phyloP scores from a whole-genome alignment of 495 filamentous ascomycete species.

The Amorphotheca resinae region DNA sequence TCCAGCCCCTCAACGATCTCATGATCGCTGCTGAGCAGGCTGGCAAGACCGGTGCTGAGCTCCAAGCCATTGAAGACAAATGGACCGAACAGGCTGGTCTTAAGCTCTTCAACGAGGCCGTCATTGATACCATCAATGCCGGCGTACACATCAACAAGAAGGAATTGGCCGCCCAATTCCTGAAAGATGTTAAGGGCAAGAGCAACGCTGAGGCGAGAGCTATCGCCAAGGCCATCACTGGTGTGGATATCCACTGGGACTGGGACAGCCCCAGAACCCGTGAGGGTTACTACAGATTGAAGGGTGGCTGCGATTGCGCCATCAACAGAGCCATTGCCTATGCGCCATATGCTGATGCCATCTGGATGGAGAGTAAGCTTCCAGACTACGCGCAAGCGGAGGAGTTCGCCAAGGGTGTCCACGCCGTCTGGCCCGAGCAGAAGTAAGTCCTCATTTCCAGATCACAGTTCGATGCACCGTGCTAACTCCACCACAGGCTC shows the following conservation, averaged over 20 bases:
- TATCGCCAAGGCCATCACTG: slow-evolving; percentile 71
- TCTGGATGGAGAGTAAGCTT: slow-evolving; percentile 99
- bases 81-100: slow-evolving; percentile 77
- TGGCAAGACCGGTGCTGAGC: slow-evolving; percentile 67
- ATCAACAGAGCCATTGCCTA: slow-evolving; percentile 87
- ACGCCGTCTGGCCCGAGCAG: slow-evolving; percentile 89
- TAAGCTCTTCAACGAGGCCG: slow-evolving; percentile 84
- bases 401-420: slow-evolving; percentile 89
- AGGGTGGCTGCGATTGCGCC: slow-evolving; percentile 84
- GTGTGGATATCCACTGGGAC: slow-evolving; percentile 76
- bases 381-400: slow-evolving; percentile 87
- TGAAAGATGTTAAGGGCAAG: slow-evolving; percentile 60
- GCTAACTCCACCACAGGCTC: slow-evolving; percentile 31
- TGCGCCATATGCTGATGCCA: slow-evolving; percentile 85
- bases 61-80: slow-evolving; percentile 85
- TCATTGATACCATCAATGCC: slow-evolving; percentile 66
- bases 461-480: not conserved
- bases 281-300: slow-evolving; percentile 87
- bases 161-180: slow-evolving; percentile 52
- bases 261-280: slow-evolving; percentile 86
- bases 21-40: slow-evolving; percentile 76
- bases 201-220: slow-evolving; percentile 68
- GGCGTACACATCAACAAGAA: slow-evolving; percentile 50
- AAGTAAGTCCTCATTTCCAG: slow-evolving; percentile 67
- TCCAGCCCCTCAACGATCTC: slow-evolving; percentile 78